A percentile compares a stretch with the other conserved stretches of the same genome.
Evolutionary conservation across 495 filamentous ascomycete species (phyloP).

Genomic region (Amorphotheca resinae): DNA sequence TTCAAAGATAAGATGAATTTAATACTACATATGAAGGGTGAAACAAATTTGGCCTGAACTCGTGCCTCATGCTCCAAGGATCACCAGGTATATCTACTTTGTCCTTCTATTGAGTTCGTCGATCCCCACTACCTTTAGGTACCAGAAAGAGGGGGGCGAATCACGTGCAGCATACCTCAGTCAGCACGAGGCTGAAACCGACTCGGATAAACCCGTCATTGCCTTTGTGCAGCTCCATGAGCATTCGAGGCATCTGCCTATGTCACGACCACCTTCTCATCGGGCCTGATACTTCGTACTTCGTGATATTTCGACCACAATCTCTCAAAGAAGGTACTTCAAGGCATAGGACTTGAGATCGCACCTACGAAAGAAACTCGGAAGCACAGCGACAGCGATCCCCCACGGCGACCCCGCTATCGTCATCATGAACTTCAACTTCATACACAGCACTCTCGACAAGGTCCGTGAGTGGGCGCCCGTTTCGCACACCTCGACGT

Average conservation of each 20-base stretch:
- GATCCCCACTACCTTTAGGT: too few species aligned
- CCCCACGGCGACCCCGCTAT: neutral
- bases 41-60: too few species aligned
- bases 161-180: neutral
- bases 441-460: slow-evolving; percentile 69
- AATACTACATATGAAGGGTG: too few species aligned
- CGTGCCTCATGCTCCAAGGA: too few species aligned
- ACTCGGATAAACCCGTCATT: neutral
- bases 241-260: neutral
- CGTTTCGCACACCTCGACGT: slow-evolving; percentile 79
- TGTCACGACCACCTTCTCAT: neutral
- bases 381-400: neutral
- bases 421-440: slow-evolving; percentile 28
- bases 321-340: too few species aligned
- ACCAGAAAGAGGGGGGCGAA: too few species aligned
- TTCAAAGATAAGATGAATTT: too few species aligned
- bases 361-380: neutral
- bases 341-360: too few species aligned
- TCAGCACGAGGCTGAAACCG: neutral
- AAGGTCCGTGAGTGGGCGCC: slow-evolving; percentile 83
- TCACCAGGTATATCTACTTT: too few species aligned
- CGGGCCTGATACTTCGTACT: too few species aligned
- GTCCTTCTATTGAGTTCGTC: too few species aligned
- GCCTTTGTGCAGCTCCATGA: neutral
- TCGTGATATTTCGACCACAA: too few species aligned